Evolutionary conservation across 352 stramenopile genomes (phyloP), one percentile per base, ranked within the genome.

Genomic region (Elongisporangium prolatum): DNA sequence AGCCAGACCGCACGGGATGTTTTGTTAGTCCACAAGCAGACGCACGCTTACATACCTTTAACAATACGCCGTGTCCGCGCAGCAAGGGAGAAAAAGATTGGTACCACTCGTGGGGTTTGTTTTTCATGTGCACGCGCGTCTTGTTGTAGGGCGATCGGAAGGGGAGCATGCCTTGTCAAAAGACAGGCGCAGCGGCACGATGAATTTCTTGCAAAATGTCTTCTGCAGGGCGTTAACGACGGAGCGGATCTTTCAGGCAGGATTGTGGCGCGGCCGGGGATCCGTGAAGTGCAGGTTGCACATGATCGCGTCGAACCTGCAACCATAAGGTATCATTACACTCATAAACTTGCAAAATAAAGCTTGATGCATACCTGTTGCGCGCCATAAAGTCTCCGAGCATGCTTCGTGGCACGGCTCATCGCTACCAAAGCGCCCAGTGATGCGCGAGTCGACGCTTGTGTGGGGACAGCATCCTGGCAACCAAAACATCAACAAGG

Each of bases 51-150:
- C 34, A 28, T 21, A 68, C 54, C 57, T 48, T 11, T 65, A 60
- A 58, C 63, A 65, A 52, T 65, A 63, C 5, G 57, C 63, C 8
- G 54, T 63, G 0, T 52, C 13, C 6, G 54, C 57, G 50, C 63
- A 56, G 50, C 57, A 72, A 22, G 50, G n/a, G 58, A 69, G 56
- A 11, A 63, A 62, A 13, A 59, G 56, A 22, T 66, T 61, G 1
- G 60, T 59, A 3, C 54, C 54, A 61, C n/a, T 54, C 48, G 48
- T 66, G 54, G 3, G 54, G 54, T 24, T 61, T 61, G n/a, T 66
- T 50, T 20, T 66, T 58, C 50, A 62, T 28, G 24, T 62, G 59
- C 14, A 59, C 47, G 18, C 64, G 38, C n/a, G n/a, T n/a, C n/a
- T n/a, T n/a, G n/a, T n/a, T n/a, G n/a, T n/a, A n/a, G n/a, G n/a